Percentiles rank a stretch among this genome's conserved stretches.
These are phyloP conservation scores for Phytophthora quininea DNA, from an alignment of 352 stramenopile species.

Conservation along the genomic window DNA sequence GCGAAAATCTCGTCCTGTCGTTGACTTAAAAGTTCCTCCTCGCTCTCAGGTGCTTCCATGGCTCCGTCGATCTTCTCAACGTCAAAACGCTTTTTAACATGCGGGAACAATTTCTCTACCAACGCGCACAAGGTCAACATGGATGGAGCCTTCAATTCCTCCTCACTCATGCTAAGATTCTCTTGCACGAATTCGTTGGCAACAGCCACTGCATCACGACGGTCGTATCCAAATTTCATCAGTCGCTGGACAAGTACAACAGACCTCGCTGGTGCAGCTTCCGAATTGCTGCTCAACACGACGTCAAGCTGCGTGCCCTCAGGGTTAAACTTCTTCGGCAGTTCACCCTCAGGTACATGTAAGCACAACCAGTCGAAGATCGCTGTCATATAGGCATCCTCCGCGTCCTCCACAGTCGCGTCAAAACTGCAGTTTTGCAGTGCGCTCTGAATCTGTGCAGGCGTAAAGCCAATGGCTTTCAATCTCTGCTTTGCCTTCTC, in stretches of 20 bases:
- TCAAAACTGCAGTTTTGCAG: constrained; percentile 34
- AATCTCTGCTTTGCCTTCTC: constrained; percentile 41
- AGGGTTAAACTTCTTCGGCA: constrained; percentile 88
- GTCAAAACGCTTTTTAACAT: constrained; percentile 49
- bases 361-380: constrained; percentile 87
- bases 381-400: constrained; percentile 33
- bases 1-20: constrained; percentile 82
- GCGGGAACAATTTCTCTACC: constrained; percentile 44
- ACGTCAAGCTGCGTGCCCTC: constrained; percentile 91
- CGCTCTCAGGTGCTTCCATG: constrained; percentile 20
- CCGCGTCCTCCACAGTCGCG: constrained; percentile 16
- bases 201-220: constrained; percentile 50
- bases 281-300: constrained; percentile 39
- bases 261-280: constrained; percentile 21
- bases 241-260: constrained; percentile 68
- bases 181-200: constrained; percentile 48
- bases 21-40: constrained; percentile 54
- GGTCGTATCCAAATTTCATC: constrained; percentile 83
- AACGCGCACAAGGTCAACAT: constrained; percentile 46
- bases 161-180: constrained; percentile 31
- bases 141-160: constrained; percentile 40
- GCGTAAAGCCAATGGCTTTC: constrained; percentile 60
- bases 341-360: constrained; percentile 71
- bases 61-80: constrained; percentile 26
- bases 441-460: constrained; percentile 53